Evolutionary conservation across 2,329 filamentous ascomycete genomes (phyloP), one percentile per base, ranked within the genome.

Genomic region (Aspergillus oerlinghausenensis): DNA sequence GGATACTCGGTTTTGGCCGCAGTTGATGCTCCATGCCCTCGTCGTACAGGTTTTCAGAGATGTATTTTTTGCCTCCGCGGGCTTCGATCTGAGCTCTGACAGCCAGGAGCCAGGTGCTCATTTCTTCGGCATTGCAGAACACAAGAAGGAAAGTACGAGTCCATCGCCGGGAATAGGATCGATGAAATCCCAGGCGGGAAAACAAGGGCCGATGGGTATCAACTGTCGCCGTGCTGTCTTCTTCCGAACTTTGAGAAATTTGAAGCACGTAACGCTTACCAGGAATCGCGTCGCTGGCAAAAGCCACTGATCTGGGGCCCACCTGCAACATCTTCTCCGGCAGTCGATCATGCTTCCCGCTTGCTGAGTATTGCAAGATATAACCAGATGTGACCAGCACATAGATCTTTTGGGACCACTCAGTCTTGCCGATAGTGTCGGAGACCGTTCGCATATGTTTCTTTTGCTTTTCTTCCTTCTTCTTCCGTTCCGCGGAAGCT

Each of bases 191-290:
- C 59, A 79, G 68, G 21, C 73, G 74, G 21, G 72, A 74, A 38
- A 78, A 67, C 14, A 75, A 65, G 25, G 68, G 66, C 52, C 72
- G 74, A 4, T 71, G 64, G 3, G 64, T 59, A 38, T 76, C 73
- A 4, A 62, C 45, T 4, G 62, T 59, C 4, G 65, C 57, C 21
- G 51, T 50, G 23, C 62, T 67, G 49, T 72, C 70, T 9, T 72
- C 67, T 4, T 68, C 65, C 3, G 69, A 62, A 3, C 69, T 70
- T 38, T 76, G 72, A 11, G 75, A 78, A 11, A 80, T 68, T 55
- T 79, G 77, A 43, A 80, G 61, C 4, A 80, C 78, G 73, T 74
- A 80, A 55, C 77, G 78, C 57, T 74, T 78, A 2, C 78, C 78
- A 0, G 77, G 76, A 56, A 80, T 77, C 7, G 75, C 77, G 65